A percentile compares a stretch with the other conserved stretches of the same genome.
phyloP scores from a whole-genome alignment of 2,329 filamentous ascomycete genomes.

The Diaporthe ilicicola region DNA sequence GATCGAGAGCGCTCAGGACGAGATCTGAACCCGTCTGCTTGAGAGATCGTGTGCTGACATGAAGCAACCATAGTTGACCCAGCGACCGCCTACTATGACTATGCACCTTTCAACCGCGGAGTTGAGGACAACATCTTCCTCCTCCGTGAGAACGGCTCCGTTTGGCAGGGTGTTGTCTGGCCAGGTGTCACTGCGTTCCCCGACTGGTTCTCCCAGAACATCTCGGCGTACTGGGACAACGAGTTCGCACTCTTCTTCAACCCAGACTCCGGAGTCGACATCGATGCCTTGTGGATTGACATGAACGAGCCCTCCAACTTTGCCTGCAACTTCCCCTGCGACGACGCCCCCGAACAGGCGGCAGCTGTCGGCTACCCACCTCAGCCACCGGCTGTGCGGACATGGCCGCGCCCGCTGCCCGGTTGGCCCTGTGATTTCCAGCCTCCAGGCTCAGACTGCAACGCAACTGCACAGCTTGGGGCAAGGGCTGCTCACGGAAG shows the following conservation, averaged over 20 bases:
- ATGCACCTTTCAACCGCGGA: constrained; percentile 51
- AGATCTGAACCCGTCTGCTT: constrained; percentile 52
- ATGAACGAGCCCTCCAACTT: constrained; percentile 65
- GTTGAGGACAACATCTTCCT: constrained; percentile 56
- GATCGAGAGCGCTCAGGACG: no score
- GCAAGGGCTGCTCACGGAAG: not conserved
- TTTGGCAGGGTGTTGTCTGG: constrained; percentile 76
- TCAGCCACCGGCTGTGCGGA: constrained; percentile 67
- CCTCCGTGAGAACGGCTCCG: constrained; percentile 61
- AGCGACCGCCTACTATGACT: constrained; percentile 61
- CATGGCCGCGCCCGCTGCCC: constrained; percentile 70
- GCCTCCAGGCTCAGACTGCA: constrained; percentile 55
- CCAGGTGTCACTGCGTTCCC: constrained; percentile 77
- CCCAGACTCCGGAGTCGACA: constrained; percentile 70
- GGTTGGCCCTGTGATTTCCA: constrained; percentile 76
- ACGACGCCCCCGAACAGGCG: constrained; percentile 49
- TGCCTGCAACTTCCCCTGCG: constrained; percentile 63
- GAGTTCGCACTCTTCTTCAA: constrained; percentile 74
- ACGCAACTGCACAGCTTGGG: constrained; percentile 37
- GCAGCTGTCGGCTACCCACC: constrained; percentile 62
- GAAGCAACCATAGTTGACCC: constrained; percentile 84
- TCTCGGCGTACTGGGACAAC: constrained; percentile 73
- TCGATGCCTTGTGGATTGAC: constrained; percentile 83
- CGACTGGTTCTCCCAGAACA: constrained; percentile 77
- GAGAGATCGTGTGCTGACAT: constrained; percentile 69